Conservation (phyloP, 2,329 filamentous ascomycete genomes). For the Colletotrichum liriopes region DNA sequence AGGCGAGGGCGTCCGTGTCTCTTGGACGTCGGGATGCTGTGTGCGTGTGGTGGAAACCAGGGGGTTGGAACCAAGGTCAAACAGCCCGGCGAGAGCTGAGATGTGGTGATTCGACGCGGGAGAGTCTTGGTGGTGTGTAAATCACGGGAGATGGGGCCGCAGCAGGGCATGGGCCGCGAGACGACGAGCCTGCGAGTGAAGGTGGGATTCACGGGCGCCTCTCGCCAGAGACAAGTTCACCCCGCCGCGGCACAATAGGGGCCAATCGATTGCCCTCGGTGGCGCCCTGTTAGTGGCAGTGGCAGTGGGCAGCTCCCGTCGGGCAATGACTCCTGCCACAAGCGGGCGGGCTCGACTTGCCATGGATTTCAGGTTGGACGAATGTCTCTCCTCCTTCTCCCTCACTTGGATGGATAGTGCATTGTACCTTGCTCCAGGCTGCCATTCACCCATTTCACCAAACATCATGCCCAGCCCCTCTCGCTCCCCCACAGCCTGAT, state of each 20-base stretch:
- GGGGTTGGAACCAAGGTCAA: constrained; percentile 19
- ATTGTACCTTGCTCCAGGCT: background rate
- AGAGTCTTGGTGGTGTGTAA: background rate
- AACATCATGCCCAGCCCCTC: constrained; percentile 2
- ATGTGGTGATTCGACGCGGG: background rate
- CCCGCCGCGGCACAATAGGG: constrained; percentile 22
- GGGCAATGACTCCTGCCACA: constrained; percentile 24
- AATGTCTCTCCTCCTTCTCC: constrained; percentile 6
- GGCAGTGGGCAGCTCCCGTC: constrained; percentile 19
- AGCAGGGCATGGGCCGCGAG: constrained; percentile 13
- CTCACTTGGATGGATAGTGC: background rate
- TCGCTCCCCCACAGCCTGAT: background rate
- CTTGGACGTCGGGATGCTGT: background rate
- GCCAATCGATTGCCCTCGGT: constrained; percentile 30
- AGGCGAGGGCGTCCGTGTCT: constrained; percentile 1
- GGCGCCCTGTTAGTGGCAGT: constrained; percentile 9
- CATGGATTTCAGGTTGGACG: constrained; percentile 1
- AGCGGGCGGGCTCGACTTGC: background rate
- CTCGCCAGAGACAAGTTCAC: constrained; percentile 16
- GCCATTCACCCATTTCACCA: background rate
- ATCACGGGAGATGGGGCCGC: constrained; percentile 9
- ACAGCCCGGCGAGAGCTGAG: background rate
- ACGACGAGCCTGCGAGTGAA: background rate
- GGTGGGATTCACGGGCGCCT: background rate
- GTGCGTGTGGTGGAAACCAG: background rate